Evolutionary conservation across 805 yeast species (phyloP), one percentile per base, ranked within the genome.

Genomic region (Candida nonsorbophila): DNA sequence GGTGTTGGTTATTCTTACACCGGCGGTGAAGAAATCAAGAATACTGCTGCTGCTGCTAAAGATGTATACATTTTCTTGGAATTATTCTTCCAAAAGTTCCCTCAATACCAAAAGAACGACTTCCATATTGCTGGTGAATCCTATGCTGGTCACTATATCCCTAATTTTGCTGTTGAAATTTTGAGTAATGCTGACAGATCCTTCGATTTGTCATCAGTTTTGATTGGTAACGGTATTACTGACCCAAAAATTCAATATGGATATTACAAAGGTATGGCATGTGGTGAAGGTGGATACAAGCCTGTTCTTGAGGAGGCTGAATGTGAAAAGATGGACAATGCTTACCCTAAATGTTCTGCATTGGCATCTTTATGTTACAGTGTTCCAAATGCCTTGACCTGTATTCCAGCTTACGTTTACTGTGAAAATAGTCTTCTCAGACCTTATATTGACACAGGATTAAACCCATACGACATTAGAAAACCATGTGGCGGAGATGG

Each of bases 51-150:
- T 27, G 97, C 97, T 18, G 94, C 86, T 22, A 72, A 73, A 48
- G 97, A 90, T 49, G 94, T 87, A 12, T 84, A 76, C 47, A 80
- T 86, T 1, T 87, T 92, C 53, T 66, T 90, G 50, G 79, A 79
- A 44, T 64, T 87, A 41, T 88, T 90, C 62, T 90, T 79, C 70
- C 74, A 78, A 52, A 77, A 78, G 46, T 86, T 84, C 69, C 94
- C 95, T 20, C 73, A 84, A 47, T 77, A 77, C 52, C 24, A 31
- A 7, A 47, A 65, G 18, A 55, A 68, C 32, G 74, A 71, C 29
- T 82, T 87, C 72, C 95, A 86, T 56, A 83, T 87, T 52, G 81
- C 95, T 24, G 96, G 96, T 42, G 96, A 87, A 53, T 82, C 94
- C 6, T 87, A 88, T 49, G 96, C 90, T 12, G 96, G 97, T 28